Conservation (phyloP, 306 rosid genomes). For the Clitoria ternatea region DNA sequence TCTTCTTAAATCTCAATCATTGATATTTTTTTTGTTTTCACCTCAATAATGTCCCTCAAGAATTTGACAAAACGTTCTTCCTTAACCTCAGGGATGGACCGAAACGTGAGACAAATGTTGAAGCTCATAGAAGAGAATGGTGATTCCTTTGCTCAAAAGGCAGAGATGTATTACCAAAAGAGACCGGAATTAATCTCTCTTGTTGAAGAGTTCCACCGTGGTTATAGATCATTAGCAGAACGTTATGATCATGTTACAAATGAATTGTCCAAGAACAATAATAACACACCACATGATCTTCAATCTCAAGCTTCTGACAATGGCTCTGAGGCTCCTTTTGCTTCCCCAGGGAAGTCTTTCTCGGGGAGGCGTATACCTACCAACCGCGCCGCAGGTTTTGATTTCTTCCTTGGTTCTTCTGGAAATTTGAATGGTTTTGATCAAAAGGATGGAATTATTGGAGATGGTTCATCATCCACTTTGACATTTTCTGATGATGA, state of each 20-base stretch:
- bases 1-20: constrained; percentile 10
- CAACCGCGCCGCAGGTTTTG: constrained; percentile 85
- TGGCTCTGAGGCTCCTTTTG: constrained; percentile 53
- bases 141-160: constrained; percentile 94
- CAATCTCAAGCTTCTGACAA: constrained; percentile 72
- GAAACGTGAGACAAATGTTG: constrained; percentile 62
- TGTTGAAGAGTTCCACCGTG: constrained; percentile 82
- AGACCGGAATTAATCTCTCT: constrained; percentile 73
- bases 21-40: constrained; percentile 11
- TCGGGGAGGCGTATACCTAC: constrained; percentile 46
- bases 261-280: constrained; percentile 54
- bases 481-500: constrained; percentile 78
- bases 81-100: constrained; percentile 46
- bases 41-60: constrained; percentile 36
- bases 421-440: constrained; percentile 50
- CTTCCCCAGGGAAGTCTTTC: constrained; percentile 39
- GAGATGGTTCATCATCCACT: constrained; percentile 62
- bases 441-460: constrained; percentile 80
- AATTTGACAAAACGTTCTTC: constrained; percentile 48
- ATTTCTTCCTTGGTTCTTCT: constrained; percentile 77
- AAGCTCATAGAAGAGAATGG: constrained; percentile 66
- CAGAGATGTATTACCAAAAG: constrained; percentile 74
- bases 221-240: constrained; percentile 76
- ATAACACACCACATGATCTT: constrained; percentile 49
- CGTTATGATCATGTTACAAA: constrained; percentile 76